These are phyloP conservation scores for Salix purpurea DNA, from an alignment of 345 rosid species.

Conservation along the genomic window DNA sequence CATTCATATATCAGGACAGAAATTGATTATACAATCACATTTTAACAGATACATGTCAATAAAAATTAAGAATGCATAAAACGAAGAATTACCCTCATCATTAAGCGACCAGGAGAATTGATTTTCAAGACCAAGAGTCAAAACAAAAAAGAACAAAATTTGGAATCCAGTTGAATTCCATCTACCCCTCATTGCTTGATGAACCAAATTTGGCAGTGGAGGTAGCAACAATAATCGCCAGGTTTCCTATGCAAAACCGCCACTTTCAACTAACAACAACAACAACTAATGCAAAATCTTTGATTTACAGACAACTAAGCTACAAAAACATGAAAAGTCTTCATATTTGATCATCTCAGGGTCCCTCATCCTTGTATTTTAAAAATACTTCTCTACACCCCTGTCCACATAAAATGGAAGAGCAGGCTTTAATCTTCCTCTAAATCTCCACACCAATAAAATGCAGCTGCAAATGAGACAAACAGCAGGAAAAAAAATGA, in stretches of 20 bases:
- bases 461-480: slow-evolving; percentile 22
- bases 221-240: slow-evolving; percentile 61
- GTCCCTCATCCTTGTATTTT: slow-evolving; percentile 52
- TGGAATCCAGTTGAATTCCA: slow-evolving; percentile 65
- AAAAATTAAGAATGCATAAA: background rate
- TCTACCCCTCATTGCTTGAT: slow-evolving; percentile 66
- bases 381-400: slow-evolving; percentile 32
- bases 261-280: slow-evolving; percentile 21
- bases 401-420: slow-evolving; percentile 26
- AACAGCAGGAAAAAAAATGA: slow-evolving; percentile 6
- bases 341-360: slow-evolving; percentile 34
- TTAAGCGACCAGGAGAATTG: slow-evolving; percentile 44
- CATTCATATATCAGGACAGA: background rate
- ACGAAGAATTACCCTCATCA: slow-evolving; percentile 49
- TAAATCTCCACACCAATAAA: slow-evolving; percentile 14
- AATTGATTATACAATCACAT: background rate
- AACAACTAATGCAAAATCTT: slow-evolving; percentile 3
- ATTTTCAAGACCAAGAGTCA: slow-evolving; percentile 40
- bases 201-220: slow-evolving; percentile 36
- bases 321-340: slow-evolving; percentile 31
- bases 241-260: slow-evolving; percentile 36
- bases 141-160: slow-evolving; percentile 45
- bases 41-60: background rate
- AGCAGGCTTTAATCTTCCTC: slow-evolving; percentile 30
- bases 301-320: slow-evolving; percentile 19